phyloP scores from a whole-genome alignment of 331 rosid species.

The Acacia pycnantha region DNA sequence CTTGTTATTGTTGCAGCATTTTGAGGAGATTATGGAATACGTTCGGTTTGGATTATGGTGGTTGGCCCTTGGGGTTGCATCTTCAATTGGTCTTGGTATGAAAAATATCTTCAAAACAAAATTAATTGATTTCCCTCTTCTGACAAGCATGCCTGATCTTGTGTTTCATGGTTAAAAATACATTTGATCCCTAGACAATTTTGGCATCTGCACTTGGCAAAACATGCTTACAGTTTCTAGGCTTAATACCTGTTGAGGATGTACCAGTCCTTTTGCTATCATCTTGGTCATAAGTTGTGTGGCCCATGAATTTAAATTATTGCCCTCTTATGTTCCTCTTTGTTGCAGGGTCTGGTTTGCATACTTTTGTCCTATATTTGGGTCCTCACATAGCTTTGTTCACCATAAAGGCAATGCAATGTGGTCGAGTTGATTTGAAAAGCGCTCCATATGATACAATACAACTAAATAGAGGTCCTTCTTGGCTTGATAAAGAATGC shows the following conservation, averaged over 20 bases:
- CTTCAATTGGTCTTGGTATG: slow-evolving; percentile 97
- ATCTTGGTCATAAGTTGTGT: slow-evolving; percentile 10
- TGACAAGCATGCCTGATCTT: slow-evolving; percentile 24
- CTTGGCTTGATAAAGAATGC: slow-evolving; percentile 94
- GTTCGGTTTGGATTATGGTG: slow-evolving; percentile 88
- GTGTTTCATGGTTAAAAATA: slow-evolving; percentile 5
- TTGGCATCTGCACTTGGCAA: slow-evolving; percentile 21
- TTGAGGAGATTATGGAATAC: slow-evolving; percentile 77
- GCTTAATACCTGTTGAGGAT: neutral
- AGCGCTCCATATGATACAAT: slow-evolving; percentile 91
- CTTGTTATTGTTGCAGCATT: slow-evolving; percentile 60
- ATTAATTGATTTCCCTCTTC: slow-evolving; percentile 1
- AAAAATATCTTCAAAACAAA: slow-evolving; percentile 6
- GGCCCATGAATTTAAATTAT: neutral
- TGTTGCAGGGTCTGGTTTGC: slow-evolving; percentile 96
- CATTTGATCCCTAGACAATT: slow-evolving; percentile 1
- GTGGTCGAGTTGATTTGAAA: slow-evolving; percentile 96
- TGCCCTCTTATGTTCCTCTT: slow-evolving; percentile 24
- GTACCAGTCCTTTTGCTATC: neutral
- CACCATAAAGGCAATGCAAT: slow-evolving; percentile 88
- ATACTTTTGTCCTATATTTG: slow-evolving; percentile 93
- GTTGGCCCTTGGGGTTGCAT: slow-evolving; percentile 96
- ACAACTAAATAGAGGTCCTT: slow-evolving; percentile 82
- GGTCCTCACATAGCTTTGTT: slow-evolving; percentile 96
- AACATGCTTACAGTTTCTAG: slow-evolving; percentile 1